phyloP scores from a whole-genome alignment of 2,329 filamentous ascomycete genomes.

The Pseudogymnoascus sp. region DNA sequence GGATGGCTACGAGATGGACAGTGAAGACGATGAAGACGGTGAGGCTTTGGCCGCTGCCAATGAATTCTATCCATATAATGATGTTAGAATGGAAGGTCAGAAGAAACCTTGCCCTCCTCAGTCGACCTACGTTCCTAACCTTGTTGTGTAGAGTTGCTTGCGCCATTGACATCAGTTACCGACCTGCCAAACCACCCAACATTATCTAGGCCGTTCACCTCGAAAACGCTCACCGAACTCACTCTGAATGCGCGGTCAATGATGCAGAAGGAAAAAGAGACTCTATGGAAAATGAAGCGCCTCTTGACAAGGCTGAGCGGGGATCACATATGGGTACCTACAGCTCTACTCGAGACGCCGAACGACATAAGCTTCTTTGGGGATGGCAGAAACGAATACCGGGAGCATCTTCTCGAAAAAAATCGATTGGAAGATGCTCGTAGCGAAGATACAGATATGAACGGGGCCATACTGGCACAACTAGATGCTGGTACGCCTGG shows the following conservation, averaged over 20 bases:
- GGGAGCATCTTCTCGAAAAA: conserved; percentile 18
- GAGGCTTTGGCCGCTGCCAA: conserved; percentile 53
- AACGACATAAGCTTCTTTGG: conserved; percentile 47
- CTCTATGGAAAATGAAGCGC: conserved; percentile 66
- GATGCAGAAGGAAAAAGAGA: conserved; percentile 65
- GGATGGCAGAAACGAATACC: conserved; percentile 23
- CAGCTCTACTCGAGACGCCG: conserved; percentile 47
- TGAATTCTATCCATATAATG: conserved; percentile 66
- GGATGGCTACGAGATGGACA: conserved; percentile 69
- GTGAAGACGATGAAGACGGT: conserved; percentile 60
- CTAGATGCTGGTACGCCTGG: not conserved
- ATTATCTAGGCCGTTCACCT: conserved; percentile 65
- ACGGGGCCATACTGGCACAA: not conserved
- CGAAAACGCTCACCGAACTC: conserved; percentile 63
- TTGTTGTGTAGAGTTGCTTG: conserved; percentile 54
- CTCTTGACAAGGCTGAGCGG: conserved; percentile 66
- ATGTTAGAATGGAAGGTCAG: conserved; percentile 63
- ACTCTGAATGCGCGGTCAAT: conserved; percentile 60
- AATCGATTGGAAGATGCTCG: conserved; percentile 17
- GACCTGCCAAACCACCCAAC: conserved; percentile 69
- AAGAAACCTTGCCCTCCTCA: conserved; percentile 13
- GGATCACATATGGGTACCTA: conserved; percentile 62
- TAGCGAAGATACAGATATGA: conserved; percentile 17
- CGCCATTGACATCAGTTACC: conserved; percentile 65
- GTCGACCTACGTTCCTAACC: conserved; percentile 19